phyloP scores from a whole-genome alignment of 768 basidiomycete species.

The Suillus hirtellus region DNA sequence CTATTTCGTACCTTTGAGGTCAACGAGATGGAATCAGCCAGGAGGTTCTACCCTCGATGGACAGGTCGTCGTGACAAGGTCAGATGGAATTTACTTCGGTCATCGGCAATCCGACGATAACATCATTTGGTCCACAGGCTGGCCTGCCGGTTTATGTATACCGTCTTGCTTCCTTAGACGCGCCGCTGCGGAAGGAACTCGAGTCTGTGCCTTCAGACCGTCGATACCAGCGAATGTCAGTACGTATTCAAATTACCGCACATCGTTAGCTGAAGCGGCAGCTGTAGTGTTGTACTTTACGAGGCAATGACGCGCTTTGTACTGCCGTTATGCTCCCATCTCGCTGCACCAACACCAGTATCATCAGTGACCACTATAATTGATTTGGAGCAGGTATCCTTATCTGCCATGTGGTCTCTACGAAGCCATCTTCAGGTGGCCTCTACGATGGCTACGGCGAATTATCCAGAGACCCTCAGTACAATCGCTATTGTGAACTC shows the following conservation, averaged over 20 bases:
- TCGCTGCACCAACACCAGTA: slow-evolving; percentile 57
- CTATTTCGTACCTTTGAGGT: slow-evolving; percentile 60
- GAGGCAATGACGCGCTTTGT: slow-evolving; percentile 68
- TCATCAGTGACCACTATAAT: slow-evolving; percentile 68
- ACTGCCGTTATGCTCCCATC: slow-evolving; percentile 59
- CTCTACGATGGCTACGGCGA: slow-evolving; percentile 69
- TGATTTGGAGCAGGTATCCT: slow-evolving; percentile 64
- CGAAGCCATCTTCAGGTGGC: slow-evolving; percentile 76
- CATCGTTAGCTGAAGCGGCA: neutral
- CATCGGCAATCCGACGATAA: neutral
- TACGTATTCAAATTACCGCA: slow-evolving; percentile 7
- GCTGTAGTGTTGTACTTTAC: slow-evolving; percentile 57
- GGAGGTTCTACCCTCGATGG: slow-evolving; percentile 77
- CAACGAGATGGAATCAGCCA: slow-evolving; percentile 59
- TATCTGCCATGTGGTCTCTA: slow-evolving; percentile 68
- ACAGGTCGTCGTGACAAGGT: slow-evolving; percentile 80
- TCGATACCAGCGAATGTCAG: slow-evolving; percentile 72
- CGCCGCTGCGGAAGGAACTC: slow-evolving; percentile 58
- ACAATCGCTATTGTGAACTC: slow-evolving; percentile 74
- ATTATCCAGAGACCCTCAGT: slow-evolving; percentile 79
- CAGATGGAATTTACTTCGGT: slow-evolving; percentile 1
- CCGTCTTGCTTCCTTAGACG: slow-evolving; percentile 58
- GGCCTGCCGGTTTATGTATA: slow-evolving; percentile 80
- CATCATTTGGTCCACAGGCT: slow-evolving; percentile 37
- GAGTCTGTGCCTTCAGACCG: slow-evolving; percentile 51